Evolutionary conservation across 495 filamentous ascomycete genomes (phyloP).

Genomic region (Clavariopsis aquatica): DNA sequence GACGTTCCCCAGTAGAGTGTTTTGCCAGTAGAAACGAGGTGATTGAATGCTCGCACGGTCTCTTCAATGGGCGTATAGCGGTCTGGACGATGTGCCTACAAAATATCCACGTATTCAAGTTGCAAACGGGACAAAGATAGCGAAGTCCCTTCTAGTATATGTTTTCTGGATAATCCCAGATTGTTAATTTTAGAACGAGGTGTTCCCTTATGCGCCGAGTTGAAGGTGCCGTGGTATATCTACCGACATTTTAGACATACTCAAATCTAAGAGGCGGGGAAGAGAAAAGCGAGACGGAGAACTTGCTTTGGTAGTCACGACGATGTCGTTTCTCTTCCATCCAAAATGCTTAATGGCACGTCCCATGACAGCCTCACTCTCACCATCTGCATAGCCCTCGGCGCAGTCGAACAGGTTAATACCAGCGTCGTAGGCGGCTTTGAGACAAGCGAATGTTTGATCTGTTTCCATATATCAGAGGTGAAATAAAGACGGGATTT

Average conservation of each 20-base stretch:
- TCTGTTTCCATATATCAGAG: conserved; percentile 48
- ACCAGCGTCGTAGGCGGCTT: conserved; percentile 72
- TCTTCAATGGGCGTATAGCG: conserved; percentile 84
- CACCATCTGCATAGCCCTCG: conserved; percentile 61
- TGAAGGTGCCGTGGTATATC: conserved; percentile 68
- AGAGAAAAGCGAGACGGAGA: neutral
- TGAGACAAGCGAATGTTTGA: conserved; percentile 66
- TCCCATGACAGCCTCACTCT: conserved; percentile 75
- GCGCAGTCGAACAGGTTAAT: conserved; percentile 69
- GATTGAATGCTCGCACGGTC: conserved; percentile 80
- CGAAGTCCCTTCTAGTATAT: conserved; percentile 71
- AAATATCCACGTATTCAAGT: conserved; percentile 74
- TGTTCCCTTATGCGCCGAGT: conserved; percentile 56
- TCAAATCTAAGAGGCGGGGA: neutral
- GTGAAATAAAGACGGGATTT: neutral
- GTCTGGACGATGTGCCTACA: conserved; percentile 86
- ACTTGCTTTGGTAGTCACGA: conserved; percentile 78
- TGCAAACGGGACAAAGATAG: conserved; percentile 67
- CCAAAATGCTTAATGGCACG: conserved; percentile 63
- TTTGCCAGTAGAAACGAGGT: conserved; percentile 73
- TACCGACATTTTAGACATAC: conserved; percentile 30
- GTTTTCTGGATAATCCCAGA: conserved; percentile 76
- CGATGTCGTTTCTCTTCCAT: conserved; percentile 79
- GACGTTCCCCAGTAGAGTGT: conserved; percentile 91
- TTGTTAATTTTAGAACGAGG: conserved; percentile 58